phyloP scores from a whole-genome alignment of 257 asterid species.

The Nicotiana tomentosiformis region DNA sequence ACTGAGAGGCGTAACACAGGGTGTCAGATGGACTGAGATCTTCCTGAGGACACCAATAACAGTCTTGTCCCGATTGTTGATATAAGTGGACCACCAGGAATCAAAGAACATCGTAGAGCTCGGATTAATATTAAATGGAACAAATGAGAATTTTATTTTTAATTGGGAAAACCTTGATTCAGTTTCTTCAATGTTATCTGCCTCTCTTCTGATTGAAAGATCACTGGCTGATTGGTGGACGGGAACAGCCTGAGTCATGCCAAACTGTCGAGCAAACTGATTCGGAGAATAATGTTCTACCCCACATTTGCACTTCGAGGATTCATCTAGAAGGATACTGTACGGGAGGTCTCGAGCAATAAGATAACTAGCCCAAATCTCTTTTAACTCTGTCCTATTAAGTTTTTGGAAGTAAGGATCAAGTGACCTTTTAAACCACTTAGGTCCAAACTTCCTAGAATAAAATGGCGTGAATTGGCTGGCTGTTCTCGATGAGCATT shows the following conservation, averaged over 20 bases:
- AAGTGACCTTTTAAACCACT: constrained; percentile 14
- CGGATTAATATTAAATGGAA: not conserved
- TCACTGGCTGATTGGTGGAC: not conserved
- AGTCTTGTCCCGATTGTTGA: no score
- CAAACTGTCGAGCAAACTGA: constrained; percentile 14
- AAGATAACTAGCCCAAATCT: constrained; percentile 12
- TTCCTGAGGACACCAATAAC: not conserved
- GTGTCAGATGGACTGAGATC: not conserved
- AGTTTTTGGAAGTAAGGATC: constrained; percentile 10
- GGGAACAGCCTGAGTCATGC: constrained; percentile 8
- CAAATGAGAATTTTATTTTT: not conserved
- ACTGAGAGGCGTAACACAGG: not conserved
- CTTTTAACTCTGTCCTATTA: not conserved
- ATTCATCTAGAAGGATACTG: not conserved
- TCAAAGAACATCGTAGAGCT: not conserved
- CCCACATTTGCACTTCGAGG: not conserved
- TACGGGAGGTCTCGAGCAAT: constrained; percentile 9
- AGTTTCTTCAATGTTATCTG: not conserved
- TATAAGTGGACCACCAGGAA: constrained; percentile 6
- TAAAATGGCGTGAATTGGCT: constrained; percentile 5
- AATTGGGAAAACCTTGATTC: not conserved
- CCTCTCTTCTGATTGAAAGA: not conserved
- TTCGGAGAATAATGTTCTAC: constrained; percentile 12
- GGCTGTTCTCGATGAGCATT: constrained; percentile 1
- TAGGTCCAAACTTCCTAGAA: not conserved